A percentile compares a stretch with the other conserved stretches of the same genome.
phyloP scores from a whole-genome alignment of 345 rosid species.

The Dimocarpus longan region DNA sequence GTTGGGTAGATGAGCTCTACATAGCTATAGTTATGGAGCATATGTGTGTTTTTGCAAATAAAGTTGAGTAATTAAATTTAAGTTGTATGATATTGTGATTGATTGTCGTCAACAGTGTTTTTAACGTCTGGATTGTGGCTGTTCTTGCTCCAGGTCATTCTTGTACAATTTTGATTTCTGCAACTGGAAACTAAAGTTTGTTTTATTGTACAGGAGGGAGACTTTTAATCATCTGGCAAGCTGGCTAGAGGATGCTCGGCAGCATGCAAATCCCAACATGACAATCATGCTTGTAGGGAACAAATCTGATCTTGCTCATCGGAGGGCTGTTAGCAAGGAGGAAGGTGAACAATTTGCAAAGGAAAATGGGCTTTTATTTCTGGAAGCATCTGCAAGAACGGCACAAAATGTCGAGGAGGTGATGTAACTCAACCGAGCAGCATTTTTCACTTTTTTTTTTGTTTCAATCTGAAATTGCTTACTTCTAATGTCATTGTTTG shows the following conservation, averaged over 20 bases:
- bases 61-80: background rate
- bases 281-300: conserved; percentile 88
- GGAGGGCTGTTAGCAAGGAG: conserved; percentile 95
- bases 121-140: background rate
- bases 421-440: conserved; percentile 2
- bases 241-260: conserved; percentile 99
- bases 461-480: background rate
- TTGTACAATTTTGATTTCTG: background rate
- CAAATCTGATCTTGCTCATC: conserved; percentile 86
- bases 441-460: background rate
- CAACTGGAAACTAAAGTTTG: conserved; percentile 19
- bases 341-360: conserved; percentile 98
- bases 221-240: conserved; percentile 96
- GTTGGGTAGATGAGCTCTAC: background rate
- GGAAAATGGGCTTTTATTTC: conserved; percentile 83
- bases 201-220: conserved; percentile 69
- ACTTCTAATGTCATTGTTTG: background rate
- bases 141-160: background rate
- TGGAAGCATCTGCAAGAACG: conserved; percentile 98
- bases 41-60: background rate
- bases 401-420: conserved; percentile 99
- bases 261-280: conserved; percentile 99
- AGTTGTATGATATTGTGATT: background rate
- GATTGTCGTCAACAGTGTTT: background rate
- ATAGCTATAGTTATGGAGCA: too few relatives aligned